Evolutionary conservation across 176 grass and related monocot genomes (phyloP).

Genomic region (Musa schizocarpa): DNA sequence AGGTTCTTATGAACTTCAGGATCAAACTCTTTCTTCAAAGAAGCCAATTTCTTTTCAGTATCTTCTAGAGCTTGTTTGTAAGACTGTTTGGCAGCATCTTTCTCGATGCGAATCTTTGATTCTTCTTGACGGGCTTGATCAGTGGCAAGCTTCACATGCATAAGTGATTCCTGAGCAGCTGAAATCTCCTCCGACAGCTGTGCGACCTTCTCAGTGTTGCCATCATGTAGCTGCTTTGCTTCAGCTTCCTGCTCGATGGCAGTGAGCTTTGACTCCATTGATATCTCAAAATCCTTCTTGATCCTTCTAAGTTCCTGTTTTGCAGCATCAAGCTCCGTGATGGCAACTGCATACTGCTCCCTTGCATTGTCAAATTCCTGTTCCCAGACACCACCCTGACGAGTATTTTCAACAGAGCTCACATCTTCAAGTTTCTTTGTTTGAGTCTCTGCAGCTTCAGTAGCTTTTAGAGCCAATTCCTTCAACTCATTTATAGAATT

Average conservation of each 20-base stretch:
- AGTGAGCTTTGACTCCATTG: conserved; percentile 66
- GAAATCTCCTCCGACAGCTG: conserved; percentile 63
- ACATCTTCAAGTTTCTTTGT: conserved; percentile 59
- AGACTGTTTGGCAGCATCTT: conserved; percentile 55
- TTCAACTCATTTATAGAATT: conserved; percentile 76
- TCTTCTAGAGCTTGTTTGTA: conserved; percentile 75
- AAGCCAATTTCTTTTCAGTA: conserved; percentile 55
- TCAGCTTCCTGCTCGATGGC: conserved; percentile 68
- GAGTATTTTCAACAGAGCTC: conserved; percentile 30
- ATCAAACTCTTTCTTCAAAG: conserved; percentile 68
- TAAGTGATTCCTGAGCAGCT: conserved; percentile 54
- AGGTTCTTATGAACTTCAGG: conserved; percentile 48
- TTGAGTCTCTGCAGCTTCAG: conserved; percentile 66
- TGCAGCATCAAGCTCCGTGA: conserved; percentile 73
- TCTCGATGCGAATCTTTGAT: conserved; percentile 51
- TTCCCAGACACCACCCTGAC: conserved; percentile 49
- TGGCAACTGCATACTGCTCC: conserved; percentile 55
- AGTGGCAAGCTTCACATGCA: conserved; percentile 63
- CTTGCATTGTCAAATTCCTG: conserved; percentile 67
- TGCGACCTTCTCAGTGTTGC: conserved; percentile 53
- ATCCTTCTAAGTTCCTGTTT: conserved; percentile 86
- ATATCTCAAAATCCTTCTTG: conserved; percentile 91
- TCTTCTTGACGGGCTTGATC: conserved; percentile 72
- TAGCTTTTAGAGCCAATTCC: conserved; percentile 59
- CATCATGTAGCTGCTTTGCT: conserved; percentile 53